Evolutionary conservation across 345 rosid genomes (phyloP).

Genomic region (Populus davidiana): DNA sequence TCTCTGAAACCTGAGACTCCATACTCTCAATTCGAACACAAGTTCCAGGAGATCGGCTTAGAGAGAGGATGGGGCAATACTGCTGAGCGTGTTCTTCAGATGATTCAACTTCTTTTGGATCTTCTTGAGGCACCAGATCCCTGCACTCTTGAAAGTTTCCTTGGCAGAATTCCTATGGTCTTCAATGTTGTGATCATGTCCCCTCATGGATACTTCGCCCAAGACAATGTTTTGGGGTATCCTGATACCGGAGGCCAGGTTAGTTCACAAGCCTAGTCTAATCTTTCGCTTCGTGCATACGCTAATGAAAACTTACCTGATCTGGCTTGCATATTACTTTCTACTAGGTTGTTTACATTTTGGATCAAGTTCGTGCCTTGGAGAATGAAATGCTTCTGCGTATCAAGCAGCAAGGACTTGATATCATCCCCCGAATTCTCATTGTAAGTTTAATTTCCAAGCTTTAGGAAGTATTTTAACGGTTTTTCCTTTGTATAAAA

Average conservation of each 20-base stretch:
- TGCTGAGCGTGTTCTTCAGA: constrained; percentile 71
- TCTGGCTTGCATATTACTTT: neutral
- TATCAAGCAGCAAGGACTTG: constrained; percentile 86
- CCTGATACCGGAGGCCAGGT: constrained; percentile 99
- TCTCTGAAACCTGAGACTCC: constrained; percentile 52
- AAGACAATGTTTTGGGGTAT: constrained; percentile 90
- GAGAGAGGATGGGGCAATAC: constrained; percentile 97
- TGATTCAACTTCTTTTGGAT: constrained; percentile 88
- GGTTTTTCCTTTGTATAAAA: neutral
- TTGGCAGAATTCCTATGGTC: constrained; percentile 85
- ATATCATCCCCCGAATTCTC: constrained; percentile 77
- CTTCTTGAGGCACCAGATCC: constrained; percentile 98
- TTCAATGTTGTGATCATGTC: constrained; percentile 88
- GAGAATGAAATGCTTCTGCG: constrained; percentile 90
- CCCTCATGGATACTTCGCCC: constrained; percentile 96
- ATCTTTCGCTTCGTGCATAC: neutral
- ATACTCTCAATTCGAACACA: constrained; percentile 55
- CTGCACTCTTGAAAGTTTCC: constrained; percentile 86
- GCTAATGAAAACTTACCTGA: neutral
- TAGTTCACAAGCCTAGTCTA: constrained; percentile 8
- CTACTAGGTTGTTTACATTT: constrained; percentile 77
- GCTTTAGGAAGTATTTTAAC: neutral
- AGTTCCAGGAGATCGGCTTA: constrained; percentile 87
- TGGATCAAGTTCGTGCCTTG: constrained; percentile 96
- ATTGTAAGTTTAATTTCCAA: constrained; percentile 45